A percentile compares a stretch with the other conserved stretches of the same genome.
Conservation (phyloP, 139 green algal genomes). For the Chlamydomonas sp. region DNA sequence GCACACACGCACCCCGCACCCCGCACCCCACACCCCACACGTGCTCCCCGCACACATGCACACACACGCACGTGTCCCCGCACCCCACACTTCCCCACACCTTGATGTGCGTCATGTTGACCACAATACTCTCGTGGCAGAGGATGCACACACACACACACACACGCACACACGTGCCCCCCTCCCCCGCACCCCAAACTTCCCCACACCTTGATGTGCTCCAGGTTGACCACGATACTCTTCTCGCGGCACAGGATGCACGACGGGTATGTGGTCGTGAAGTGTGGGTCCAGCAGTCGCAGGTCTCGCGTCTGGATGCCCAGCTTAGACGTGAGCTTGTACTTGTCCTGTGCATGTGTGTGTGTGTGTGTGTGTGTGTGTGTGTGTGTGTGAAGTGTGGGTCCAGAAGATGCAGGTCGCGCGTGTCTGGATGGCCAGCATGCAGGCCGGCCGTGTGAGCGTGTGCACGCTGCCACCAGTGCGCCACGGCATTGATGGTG, state of each 20-base stretch:
- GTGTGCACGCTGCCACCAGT: neutral
- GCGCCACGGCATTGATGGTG: neutral
- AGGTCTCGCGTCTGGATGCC: conserved; percentile 57
- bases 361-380: neutral
- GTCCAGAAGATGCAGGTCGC: neutral
- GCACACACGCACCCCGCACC: no score
- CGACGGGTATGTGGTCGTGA: conserved; percentile 40
- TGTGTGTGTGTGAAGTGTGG: neutral
- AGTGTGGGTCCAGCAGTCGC: conserved; percentile 49
- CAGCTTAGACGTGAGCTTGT: conserved; percentile 51
- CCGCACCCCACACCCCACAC: no score
- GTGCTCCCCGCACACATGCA: no score
- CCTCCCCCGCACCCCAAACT: no score
- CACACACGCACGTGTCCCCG: no score
- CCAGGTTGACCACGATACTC: conserved; percentile 52
- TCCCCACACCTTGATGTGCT: conserved; percentile 57
- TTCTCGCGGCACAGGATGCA: conserved; percentile 56
- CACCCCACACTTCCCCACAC: no score
- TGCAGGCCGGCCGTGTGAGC: neutral
- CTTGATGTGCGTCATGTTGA: no score
- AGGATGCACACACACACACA: no score
- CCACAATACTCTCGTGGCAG: no score
- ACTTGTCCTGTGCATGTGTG: conserved; percentile 29
- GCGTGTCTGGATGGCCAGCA: neutral
- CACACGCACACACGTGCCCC: no score